Conservation (phyloP, 768 basidiomycete species). For the Trametes sanguinea region DNA sequence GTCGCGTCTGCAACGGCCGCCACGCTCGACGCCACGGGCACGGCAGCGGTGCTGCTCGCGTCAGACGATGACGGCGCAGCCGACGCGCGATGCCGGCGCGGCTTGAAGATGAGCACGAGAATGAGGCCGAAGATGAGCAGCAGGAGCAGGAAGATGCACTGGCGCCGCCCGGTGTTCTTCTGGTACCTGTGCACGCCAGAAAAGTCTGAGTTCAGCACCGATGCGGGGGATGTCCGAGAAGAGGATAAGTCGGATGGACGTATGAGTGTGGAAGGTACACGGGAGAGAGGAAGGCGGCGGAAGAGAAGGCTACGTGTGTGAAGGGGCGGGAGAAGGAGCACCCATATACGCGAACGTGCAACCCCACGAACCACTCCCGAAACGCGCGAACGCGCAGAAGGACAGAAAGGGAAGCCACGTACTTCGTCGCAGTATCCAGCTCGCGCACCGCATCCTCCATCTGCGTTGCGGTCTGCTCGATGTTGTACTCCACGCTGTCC, state of each 20-base stretch:
- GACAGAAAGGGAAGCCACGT: conserved; percentile 32
- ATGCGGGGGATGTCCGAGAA: conserved; percentile 2
- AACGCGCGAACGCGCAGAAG: neutral
- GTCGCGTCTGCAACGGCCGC: neutral
- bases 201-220: neutral
- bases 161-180: conserved; percentile 87
- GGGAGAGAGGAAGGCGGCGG: neutral
- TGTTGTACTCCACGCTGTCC: conserved; percentile 97
- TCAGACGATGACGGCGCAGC: conserved; percentile 24
- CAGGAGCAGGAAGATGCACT: conserved; percentile 89
- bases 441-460: conserved; percentile 85
- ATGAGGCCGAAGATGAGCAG: conserved; percentile 88
- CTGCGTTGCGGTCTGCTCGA: conserved; percentile 85
- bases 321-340: neutral
- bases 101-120: conserved; percentile 91
- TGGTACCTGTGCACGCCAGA: conserved; percentile 68
- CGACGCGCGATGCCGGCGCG: conserved; percentile 53
- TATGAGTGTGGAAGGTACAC: neutral
- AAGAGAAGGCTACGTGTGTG: neutral
- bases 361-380: neutral
- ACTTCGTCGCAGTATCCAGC: conserved; percentile 80
- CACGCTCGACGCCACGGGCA: conserved; percentile 22
- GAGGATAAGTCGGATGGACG: neutral
- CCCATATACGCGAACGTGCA: neutral
- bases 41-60: too few relatives aligned